A percentile compares a stretch with the other conserved stretches of the same genome.
phyloP scores from a whole-genome alignment of 352 stramenopile species.

The Globisporangium nunn region DNA sequence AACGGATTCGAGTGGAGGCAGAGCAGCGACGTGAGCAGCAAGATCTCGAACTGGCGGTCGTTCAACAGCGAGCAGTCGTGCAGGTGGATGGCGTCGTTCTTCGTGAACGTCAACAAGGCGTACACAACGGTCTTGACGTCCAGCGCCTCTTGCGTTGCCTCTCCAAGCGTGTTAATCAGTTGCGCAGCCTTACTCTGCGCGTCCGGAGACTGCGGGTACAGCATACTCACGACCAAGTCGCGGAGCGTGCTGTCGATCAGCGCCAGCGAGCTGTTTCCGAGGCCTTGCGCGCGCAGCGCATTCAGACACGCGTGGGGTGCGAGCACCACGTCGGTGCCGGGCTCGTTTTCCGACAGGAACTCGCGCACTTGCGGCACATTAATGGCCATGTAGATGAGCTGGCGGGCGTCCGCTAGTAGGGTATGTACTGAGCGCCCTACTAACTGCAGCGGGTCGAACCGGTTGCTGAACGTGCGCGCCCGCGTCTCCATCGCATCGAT shows the following conservation, averaged over 20 bases:
- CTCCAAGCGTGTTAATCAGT: constrained; percentile 9
- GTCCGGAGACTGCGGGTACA: constrained; percentile 25
- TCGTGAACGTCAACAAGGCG: constrained; percentile 43
- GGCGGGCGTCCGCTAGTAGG: constrained; percentile 29
- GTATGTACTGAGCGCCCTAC: constrained; percentile 28
- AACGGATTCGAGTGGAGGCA: constrained; percentile 12
- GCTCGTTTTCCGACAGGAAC: constrained; percentile 14
- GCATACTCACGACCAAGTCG: constrained; percentile 35
- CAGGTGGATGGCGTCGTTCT: constrained; percentile 34
- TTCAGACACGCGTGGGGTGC: constrained; percentile 20
- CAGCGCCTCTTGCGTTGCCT: constrained; percentile 27
- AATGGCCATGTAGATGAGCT: constrained; percentile 50
- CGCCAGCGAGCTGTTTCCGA: constrained; percentile 21
- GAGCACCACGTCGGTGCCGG: constrained; percentile 18
- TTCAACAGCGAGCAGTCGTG: constrained; percentile 23
- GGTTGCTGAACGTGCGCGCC: constrained; percentile 33
- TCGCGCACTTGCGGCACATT: constrained; percentile 35
- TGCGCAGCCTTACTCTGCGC: constrained; percentile 15
- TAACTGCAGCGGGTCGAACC: constrained; percentile 43
- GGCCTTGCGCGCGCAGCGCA: constrained; percentile 23
- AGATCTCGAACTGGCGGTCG: constrained; percentile 32
- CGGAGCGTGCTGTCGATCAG: constrained; percentile 33
- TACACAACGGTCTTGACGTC: constrained; percentile 48
- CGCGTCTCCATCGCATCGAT: constrained; percentile 64
- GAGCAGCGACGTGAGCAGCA: constrained; percentile 53